Base-by-base conservation (phyloP, 139 green algal genomes). In the Micromonas pusilla region DNA sequence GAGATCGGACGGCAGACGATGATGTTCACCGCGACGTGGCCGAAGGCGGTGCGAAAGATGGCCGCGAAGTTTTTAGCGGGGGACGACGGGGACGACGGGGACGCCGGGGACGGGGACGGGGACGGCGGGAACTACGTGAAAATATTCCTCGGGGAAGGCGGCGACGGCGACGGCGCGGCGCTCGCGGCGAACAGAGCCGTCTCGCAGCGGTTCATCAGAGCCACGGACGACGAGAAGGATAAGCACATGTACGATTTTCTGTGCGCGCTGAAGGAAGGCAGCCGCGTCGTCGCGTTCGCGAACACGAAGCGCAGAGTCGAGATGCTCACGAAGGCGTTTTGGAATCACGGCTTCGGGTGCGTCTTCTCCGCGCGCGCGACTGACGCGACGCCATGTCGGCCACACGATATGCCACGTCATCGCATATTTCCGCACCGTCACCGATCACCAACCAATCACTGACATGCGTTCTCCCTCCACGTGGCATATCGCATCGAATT, bases 221-320 rank as follows among this genome's bases (percentile, higher is more conserved):
- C 53, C 25, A 73, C 32, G 28, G 79, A 83, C 28, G 52, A 80
- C 79, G 79, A 79, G 45, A 83, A 83, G 63, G 66, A 80, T 57
- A 54, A 80, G 37, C 68, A 79, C 36, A 30, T 83, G 31, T 73
- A 73, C 37, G 33, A 68, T 1, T 20, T 83, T 5, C 72, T 83
- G 3, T 67, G 77, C 66, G 66, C 31, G 23, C 53, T 76, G 16
- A 23, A 13, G 26, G 74, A 80, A 36, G 74, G 31, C 52, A 39
- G 26, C 23, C 74, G 74, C 9, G 78, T 78, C 32, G 62, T 82
- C 28, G 28, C 73, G 26, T 82, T 82, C 52, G 68, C 70, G 37
- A 77, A 82, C 78, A 82, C 78, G 9, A 82, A 79, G 72, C 39
- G 72, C 4, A 94, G 91, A 95, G 92, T 76, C 91, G 96, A 82